Conservation (phyloP, 2,329 filamentous ascomycete species). For the Aspergillus awamori region DNA sequence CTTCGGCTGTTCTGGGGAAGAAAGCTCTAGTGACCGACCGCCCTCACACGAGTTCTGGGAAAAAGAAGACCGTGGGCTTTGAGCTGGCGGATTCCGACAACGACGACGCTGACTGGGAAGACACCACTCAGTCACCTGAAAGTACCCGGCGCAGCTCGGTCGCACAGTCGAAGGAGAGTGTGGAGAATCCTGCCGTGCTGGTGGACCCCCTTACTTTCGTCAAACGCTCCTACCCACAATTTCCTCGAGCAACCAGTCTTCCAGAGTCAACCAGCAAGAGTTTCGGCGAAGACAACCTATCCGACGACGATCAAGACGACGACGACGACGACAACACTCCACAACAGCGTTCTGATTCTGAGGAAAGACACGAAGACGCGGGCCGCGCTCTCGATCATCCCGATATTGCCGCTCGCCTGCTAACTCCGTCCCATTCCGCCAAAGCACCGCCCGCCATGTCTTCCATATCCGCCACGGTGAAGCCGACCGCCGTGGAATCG, state of each 20-base stretch:
- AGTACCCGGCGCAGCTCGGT: slow-evolving; percentile 51
- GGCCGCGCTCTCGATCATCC: slow-evolving; percentile 33
- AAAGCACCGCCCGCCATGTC: slow-evolving; percentile 53
- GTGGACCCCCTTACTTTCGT: slow-evolving; percentile 46
- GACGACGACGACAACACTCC: slow-evolving; percentile 20
- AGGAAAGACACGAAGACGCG: slow-evolving; percentile 25
- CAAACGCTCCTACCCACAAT: slow-evolving; percentile 44
- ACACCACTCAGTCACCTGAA: slow-evolving; percentile 52
- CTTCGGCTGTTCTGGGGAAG: slow-evolving; percentile 41
- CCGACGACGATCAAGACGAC: slow-evolving; percentile 27
- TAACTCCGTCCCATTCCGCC: slow-evolving; percentile 45
- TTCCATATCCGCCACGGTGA: slow-evolving; percentile 50
- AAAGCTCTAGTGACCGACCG: slow-evolving; percentile 42
- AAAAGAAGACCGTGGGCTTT: slow-evolving; percentile 52
- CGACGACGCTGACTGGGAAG: slow-evolving; percentile 53
- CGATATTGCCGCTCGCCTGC: slow-evolving; percentile 42
- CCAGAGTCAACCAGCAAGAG: slow-evolving; percentile 41
- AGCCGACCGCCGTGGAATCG: slow-evolving; percentile 38
- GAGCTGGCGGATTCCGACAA: slow-evolving; percentile 48
- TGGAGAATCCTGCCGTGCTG: slow-evolving; percentile 38
- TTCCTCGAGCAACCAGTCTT: slow-evolving; percentile 42
- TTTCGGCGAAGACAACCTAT: slow-evolving; percentile 30
- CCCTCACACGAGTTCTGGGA: slow-evolving; percentile 38
- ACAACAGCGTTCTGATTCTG: slow-evolving; percentile 20
- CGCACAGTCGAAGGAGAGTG: slow-evolving; percentile 38